Base-by-base conservation (phyloP, 2,329 filamentous ascomycete species). In the Cladosporium sp. region DNA sequence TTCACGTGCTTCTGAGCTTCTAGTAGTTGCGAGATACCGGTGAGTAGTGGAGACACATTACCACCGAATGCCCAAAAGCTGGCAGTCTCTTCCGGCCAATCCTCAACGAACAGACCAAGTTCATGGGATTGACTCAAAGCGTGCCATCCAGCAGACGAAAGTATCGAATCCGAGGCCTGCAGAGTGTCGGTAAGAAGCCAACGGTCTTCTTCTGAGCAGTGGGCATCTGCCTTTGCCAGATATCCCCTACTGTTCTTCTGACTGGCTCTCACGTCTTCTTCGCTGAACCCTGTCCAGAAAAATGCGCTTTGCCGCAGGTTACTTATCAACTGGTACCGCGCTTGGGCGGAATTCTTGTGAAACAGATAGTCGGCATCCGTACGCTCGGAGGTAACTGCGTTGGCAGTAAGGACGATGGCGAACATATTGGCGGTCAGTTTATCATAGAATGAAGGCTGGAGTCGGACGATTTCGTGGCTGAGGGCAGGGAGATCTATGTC, bases 331-430 rank as follows among this genome's bases (percentile, higher is more conserved):
- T 86, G 82, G 28, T 88, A 79, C 14, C 96, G 80, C 46, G 84
- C 83, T 67, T 88, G 89, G 32, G 85, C 81, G 71, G 93, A 93
- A 14, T 85, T 87, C 0, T 86, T 85, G 71, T 97, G 91, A 71
- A 97, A 97, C 68, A 98, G 89, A 74, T 97, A 97, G 75, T 97
- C 93, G 64, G 86, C 82, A 71, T 94, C 94, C 0, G 85, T 88
- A 13, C 93, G 84, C 73, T 97, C 91, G 5, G 93, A 97, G 26
- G 93, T 93, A 0, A 98, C 88, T 0, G 92, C 88, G 74, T 98
- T 98, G 69, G 92, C 89, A 1, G 91, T 89, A 56, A 97, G 86
- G 74, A 92, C 88, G 78, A 95, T 90, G 0, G 91, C 86, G 73
- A 97, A 97, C 0, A 96, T 79, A 70, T 97, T 97, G 28, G 93